phyloP scores from a whole-genome alignment of 805 yeast species.

The Ogataea paraovalis region DNA sequence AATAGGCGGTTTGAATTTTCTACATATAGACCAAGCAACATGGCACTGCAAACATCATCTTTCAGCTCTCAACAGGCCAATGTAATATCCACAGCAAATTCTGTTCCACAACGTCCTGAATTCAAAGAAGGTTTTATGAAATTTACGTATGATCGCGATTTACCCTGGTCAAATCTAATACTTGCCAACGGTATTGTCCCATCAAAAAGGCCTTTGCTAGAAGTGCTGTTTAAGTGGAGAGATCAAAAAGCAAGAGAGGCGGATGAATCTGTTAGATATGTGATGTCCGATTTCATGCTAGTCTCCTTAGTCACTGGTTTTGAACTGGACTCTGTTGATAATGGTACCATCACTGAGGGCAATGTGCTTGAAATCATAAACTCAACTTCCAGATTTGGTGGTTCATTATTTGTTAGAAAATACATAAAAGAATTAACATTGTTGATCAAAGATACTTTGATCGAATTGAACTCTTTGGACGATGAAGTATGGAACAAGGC shows the following conservation, averaged over 20 bases:
- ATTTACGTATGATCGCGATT: conserved; percentile 44
- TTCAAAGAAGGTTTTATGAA: conserved; percentile 36
- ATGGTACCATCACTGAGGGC: conserved; percentile 49
- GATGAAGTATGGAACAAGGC: conserved; percentile 31
- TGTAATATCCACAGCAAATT: conserved; percentile 27
- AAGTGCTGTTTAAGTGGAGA: conserved; percentile 74
- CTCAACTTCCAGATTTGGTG: conserved; percentile 43
- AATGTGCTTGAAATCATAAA: conserved; percentile 47
- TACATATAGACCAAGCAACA: conserved; percentile 47
- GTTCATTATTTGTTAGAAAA: conserved; percentile 40
- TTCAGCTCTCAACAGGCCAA: conserved; percentile 15
- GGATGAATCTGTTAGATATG: conserved; percentile 81
- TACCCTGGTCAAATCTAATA: conserved; percentile 65
- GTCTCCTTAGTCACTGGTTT: conserved; percentile 45
- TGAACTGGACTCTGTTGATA: conserved; percentile 32
- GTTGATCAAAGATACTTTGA: conserved; percentile 44
- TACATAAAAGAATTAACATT: conserved; percentile 55
- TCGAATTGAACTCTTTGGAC: conserved; percentile 34
- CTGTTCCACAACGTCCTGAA: conserved; percentile 27
- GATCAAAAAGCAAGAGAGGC: conserved; percentile 66
- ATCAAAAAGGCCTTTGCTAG: conserved; percentile 51
- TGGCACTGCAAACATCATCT: conserved; percentile 5
- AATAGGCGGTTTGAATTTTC: conserved; percentile 77
- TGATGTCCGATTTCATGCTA: conserved; percentile 79
- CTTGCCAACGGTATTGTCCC: conserved; percentile 60